These are phyloP conservation scores for Euphorbia schlechtendalii DNA, from an alignment of 441 rosid species.

Conservation along the genomic window DNA sequence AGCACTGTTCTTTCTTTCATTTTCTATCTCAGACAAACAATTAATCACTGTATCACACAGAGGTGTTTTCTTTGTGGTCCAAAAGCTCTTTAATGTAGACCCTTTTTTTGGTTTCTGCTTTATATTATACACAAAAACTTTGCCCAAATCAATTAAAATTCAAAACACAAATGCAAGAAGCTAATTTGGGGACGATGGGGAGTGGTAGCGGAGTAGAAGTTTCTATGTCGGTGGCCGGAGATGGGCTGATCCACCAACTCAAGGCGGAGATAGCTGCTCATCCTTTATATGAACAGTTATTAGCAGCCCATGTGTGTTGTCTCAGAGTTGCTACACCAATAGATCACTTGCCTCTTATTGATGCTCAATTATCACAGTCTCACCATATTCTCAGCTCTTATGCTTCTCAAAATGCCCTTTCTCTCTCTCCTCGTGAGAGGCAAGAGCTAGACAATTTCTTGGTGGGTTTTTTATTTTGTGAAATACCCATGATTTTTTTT, in stretches of 20 bases:
- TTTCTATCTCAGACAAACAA: constrained; percentile 7
- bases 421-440: constrained; percentile 57
- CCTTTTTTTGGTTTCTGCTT: constrained; percentile 5
- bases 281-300: constrained; percentile 75
- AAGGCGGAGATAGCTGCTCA: constrained; percentile 82
- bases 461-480: constrained; percentile 33
- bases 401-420: constrained; percentile 39
- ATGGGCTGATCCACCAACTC: constrained; percentile 48
- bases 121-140: background rate
- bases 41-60: constrained; percentile 18
- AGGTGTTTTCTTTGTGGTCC: constrained; percentile 24
- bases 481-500: background rate
- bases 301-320: constrained; percentile 83
- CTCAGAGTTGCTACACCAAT: constrained; percentile 91
- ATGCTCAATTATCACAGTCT: constrained; percentile 81
- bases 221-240: constrained; percentile 26
- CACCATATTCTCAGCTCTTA: constrained; percentile 77
- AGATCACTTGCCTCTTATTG: constrained; percentile 87
- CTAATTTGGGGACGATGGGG: constrained; percentile 67
- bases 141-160: background rate
- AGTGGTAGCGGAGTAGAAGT: constrained; percentile 29
- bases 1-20: constrained; percentile 20
- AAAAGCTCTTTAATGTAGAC: background rate
- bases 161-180: constrained; percentile 51
- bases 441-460: constrained; percentile 89